These are phyloP conservation scores for Hanseniaspora sp. DNA, from an alignment of 1,139 yeast species.

Conservation along the genomic window DNA sequence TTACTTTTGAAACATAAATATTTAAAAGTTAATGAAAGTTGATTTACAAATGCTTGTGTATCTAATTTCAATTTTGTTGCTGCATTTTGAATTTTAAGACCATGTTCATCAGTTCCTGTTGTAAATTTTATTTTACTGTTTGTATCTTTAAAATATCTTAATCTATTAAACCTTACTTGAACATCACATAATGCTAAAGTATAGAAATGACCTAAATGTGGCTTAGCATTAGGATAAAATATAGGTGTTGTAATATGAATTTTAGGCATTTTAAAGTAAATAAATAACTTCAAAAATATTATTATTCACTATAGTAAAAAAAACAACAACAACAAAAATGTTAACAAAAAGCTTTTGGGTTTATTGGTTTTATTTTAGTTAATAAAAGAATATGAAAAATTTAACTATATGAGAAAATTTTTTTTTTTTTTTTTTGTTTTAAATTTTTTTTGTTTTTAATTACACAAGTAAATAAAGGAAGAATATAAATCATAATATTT, in stretches of 20 bases:
- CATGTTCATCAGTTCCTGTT: constrained; percentile 98
- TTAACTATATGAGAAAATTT: not conserved
- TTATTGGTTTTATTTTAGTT: not conserved
- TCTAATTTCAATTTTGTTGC: constrained; percentile 40
- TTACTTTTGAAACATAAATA: constrained; percentile 46
- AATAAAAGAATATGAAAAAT: not conserved
- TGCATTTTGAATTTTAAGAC: constrained; percentile 77
- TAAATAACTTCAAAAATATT: not conserved
- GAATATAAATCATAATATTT: no score
- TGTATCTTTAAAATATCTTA: constrained; percentile 32
- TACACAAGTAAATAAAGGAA: not conserved
- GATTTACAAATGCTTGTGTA: constrained; percentile 66
- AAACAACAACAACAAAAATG: no score
- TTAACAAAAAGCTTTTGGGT: not conserved
- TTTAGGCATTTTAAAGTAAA: constrained; percentile 1
- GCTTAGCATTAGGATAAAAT: constrained; percentile 89
- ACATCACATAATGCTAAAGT: constrained; percentile 79
- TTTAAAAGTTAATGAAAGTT: constrained; percentile 53
- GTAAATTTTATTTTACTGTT: constrained; percentile 42
- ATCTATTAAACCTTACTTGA: constrained; percentile 56
- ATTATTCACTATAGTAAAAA: no score
- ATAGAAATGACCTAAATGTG: constrained; percentile 89
- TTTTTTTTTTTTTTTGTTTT: not conserved
- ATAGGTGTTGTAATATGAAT: constrained; percentile 78
- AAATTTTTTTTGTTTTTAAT: not conserved